Evolutionary conservation across 306 rosid species (phyloP), one percentile per base, ranked within the genome.

Genomic region (Phaseolus lunatus): DNA sequence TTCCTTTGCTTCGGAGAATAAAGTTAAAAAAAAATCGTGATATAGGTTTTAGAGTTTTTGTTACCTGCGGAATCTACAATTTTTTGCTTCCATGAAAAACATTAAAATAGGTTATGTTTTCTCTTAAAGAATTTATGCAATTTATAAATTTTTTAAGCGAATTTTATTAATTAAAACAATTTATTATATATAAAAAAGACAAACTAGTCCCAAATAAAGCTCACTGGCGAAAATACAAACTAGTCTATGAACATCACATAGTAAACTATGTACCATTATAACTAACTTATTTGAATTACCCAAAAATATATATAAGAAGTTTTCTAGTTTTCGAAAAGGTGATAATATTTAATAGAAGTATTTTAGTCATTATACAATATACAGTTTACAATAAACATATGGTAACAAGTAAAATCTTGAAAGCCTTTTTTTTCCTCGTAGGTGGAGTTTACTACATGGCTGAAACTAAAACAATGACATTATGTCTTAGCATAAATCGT

Each of bases 1-100:
- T 47, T 58, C 19, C 49, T 26, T 22, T 75, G 59, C 61, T 61
- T 33, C 59, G 70, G 50, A 58, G 22, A 37, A 75, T 45, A 44
- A n/a, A 22, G 64, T 33, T 16, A 48, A 31, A 63, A 31, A 29
- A 61, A 3, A 35, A 12, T 33, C 18, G 16, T 35, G 8, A 63
- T 23, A 47, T 48, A 10, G 59, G 0, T 49, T 27, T 18, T n/a
- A 7, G 23, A 16, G 14, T 4, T 52, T 9, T 23, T 44, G 23
- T 23, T 16, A 7, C 24, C 47, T 23, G 12, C 5, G 54, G 31
- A 29, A 9, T 54, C 62, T 29, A 31, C 62, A 49, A 49, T 18
- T 22, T 31, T 52, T 52, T 18, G 49, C 31, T 49, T 70, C 26
- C 12, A 29, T 29, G 48, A 47, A 48, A 70, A 49, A 11, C 61